Base-by-base conservation (phyloP, 2,329 filamentous ascomycete genomes). In the Fusarium clavum region DNA sequence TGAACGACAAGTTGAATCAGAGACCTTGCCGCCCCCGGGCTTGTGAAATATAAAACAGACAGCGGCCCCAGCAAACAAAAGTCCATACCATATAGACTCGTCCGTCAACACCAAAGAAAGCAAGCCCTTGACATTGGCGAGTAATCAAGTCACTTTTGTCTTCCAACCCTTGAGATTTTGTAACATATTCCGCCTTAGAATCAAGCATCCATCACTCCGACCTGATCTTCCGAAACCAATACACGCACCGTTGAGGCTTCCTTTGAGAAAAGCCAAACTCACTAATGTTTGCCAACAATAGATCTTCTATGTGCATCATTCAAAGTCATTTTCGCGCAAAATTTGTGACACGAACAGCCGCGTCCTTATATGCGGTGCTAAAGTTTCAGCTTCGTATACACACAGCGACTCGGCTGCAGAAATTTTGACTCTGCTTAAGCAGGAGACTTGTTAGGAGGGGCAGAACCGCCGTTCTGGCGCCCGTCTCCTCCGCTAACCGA, bases 401-500 rank as follows among this genome's bases (percentile, higher is more conserved):
- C 67, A 73, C 68, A 75, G 67, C 72, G 61, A 67, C 70, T 66
- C 61, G 51, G 69, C 72, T 70, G 55, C 49, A 72, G 55, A 66
- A 69, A 62, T 64, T 25, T 71, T 30, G 52, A 58, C 49, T 55
- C 53, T 73, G 55, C 60, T 81, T 87, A 89, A 57, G 86, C 86
- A 43, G 87, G 86, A 44, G 87, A 89, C 81, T 89, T 89, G 84
- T 80, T 88, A 32, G 83, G 83, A 52, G 87, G 86, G 57, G 84
- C 85, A 57, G 83, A 82, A 20, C 84, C 83, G 64, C 88, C 88
- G 72, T 91, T 91, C 81, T 90, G 88, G 59, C 88, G 88, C 67
- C 84, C 83, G 69, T 91, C 88, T 59, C 82, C 84, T 70, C 88
- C 90, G 77, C 90, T 88, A 73, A 96, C 92, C 40, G 90, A 90